Base-by-base conservation (phyloP, 768 basidiomycete species). In the Panaeolus papilionaceus region DNA sequence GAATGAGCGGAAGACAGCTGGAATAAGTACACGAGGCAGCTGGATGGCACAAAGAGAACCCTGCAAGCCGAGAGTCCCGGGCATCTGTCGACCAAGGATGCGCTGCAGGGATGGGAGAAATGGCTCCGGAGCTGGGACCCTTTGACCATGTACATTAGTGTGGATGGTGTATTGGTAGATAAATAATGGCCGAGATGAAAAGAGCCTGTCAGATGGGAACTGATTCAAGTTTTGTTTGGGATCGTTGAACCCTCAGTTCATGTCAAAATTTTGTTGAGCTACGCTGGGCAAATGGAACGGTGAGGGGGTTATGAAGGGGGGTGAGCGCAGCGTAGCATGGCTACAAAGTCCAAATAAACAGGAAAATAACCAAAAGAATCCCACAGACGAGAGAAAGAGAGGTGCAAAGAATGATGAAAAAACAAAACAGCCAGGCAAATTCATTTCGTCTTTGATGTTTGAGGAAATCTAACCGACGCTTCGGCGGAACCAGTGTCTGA, bases 401-500 rank as follows among this genome's bases (percentile, higher is more conserved):
- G 40, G 16, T 10, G 16, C 3, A 33, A 33, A 33, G 33, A 33
- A 33, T 33, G 18, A 47, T 47, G 45, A 51, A 23, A 51, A 26
- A 51, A 51, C 8, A 51, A 51, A 51, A 51, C 47, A 16, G 42
- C 42, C 23, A 51, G 47, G 54, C 54, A 58, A 58, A 33, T 28
- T 33, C 8, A 58, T 58, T 28, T 58, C 28, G 14, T 58, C 26
- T 7, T 14, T 65, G 69, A 71, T 65, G 54, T 64, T 66, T 66
- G 63, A 68, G 38, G 40, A 51, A 49, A 62, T 54, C 37, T 61
- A 58, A 45, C 69, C 69, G 61, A 70, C 64, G 38, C 69, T 70
- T 8, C 64, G 69, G 26, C 69, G 66, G 18, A 64, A 61, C 28
- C 67, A 49, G 39, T 70, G 64, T 49, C 45, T 65, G 38, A 38